Conservation (phyloP, 768 basidiomycete species). For the Amanita rubescens region DNA sequence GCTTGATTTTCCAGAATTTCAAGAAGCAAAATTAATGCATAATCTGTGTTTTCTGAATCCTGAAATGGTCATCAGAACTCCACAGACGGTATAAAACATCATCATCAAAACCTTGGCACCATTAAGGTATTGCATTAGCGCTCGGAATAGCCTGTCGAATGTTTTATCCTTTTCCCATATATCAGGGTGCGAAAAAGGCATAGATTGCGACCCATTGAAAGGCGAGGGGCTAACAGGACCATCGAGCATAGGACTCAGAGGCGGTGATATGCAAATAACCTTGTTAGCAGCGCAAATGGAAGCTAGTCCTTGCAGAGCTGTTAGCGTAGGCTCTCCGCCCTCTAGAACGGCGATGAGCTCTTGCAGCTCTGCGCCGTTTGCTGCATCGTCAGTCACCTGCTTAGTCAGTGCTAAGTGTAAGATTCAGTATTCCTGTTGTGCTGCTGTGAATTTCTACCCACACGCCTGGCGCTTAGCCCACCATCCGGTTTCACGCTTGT, state of each 20-base stretch:
- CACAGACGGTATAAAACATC: neutral
- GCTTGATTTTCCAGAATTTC: conserved; percentile 76
- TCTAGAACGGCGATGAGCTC: conserved; percentile 48
- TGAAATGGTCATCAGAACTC: conserved; percentile 21
- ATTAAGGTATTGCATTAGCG: conserved; percentile 56
- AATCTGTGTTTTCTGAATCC: conserved; percentile 61
- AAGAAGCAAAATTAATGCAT: conserved; percentile 77
- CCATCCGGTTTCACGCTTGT: conserved; percentile 71
- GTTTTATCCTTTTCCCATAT: conserved; percentile 69
- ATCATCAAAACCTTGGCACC: conserved; percentile 46
- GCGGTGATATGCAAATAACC: conserved; percentile 43
- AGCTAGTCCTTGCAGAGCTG: conserved; percentile 58
- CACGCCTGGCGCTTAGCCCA: conserved; percentile 73
- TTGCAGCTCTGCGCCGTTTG: conserved; percentile 21
- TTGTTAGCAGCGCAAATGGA: conserved; percentile 56
- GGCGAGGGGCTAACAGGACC: conserved; percentile 54
- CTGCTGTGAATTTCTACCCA: conserved; percentile 29
- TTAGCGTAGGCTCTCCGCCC: conserved; percentile 40
- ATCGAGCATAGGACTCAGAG: conserved; percentile 45
- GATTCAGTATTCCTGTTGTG: conserved; percentile 11
- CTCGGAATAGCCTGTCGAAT: conserved; percentile 65
- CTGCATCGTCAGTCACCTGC: conserved; percentile 35
- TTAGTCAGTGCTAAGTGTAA: conserved; percentile 38
- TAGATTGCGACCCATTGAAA: conserved; percentile 33
- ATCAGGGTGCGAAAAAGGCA: conserved; percentile 41